These are phyloP conservation scores for Penicillium sp. DNA, from an alignment of 2,329 filamentous ascomycete species.

Conservation along the genomic window DNA sequence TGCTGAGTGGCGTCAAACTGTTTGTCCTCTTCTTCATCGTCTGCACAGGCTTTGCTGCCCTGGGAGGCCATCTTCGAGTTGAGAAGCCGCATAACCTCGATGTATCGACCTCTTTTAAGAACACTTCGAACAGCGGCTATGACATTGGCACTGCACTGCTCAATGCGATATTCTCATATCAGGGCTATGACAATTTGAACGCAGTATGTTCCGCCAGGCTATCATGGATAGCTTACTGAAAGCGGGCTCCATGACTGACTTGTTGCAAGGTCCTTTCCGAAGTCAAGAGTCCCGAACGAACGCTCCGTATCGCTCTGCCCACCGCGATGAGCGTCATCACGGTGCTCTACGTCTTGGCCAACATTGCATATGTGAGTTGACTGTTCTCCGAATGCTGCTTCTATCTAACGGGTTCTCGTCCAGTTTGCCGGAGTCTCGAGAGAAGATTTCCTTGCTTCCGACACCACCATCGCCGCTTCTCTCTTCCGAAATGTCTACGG, in stretches of 20 bases:
- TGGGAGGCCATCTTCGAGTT: constrained; percentile 36
- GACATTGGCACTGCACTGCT: constrained; percentile 33
- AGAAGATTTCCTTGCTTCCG: constrained; percentile 51
- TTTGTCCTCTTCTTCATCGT: constrained; percentile 46
- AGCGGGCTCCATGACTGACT: no score
- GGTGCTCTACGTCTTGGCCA: constrained; percentile 53
- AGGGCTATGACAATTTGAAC: constrained; percentile 39
- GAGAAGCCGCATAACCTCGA: constrained; percentile 45
- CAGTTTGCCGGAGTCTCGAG: constrained; percentile 52
- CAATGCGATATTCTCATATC: constrained; percentile 41
- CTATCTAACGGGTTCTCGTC: no score
- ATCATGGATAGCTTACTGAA: no score
- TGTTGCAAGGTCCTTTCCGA: constrained; percentile 50
- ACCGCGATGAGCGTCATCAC: constrained; percentile 51
- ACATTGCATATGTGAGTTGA: constrained; percentile 51
- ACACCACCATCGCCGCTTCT: constrained; percentile 52
- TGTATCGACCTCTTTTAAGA: constrained; percentile 21
- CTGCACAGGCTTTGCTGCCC: constrained; percentile 42
- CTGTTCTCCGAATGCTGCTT: no score
- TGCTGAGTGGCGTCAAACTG: constrained; percentile 48
- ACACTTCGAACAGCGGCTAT: constrained; percentile 21
- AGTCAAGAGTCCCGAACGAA: constrained; percentile 54
- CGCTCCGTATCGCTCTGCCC: constrained; percentile 53
- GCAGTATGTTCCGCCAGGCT: no score
- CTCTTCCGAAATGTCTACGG: constrained; percentile 47